Conservation (phyloP, 2,329 filamentous ascomycete genomes). For the Ophiostoma angusticollis region DNA sequence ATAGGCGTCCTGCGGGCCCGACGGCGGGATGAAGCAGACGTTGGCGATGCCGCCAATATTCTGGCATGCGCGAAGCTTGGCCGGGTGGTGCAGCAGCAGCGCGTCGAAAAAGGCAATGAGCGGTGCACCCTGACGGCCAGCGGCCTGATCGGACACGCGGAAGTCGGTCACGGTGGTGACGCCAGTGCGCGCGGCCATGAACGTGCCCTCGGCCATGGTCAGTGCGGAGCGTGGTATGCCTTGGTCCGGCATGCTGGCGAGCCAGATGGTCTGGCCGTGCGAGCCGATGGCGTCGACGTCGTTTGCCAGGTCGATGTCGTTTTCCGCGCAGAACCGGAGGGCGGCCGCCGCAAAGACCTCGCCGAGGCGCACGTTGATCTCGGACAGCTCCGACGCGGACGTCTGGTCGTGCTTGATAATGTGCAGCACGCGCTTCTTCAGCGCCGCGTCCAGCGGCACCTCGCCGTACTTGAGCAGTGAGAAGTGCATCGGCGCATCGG, state of each 20-base stretch:
- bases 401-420: conserved; percentile 43
- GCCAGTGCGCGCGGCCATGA: conserved; percentile 41
- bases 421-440: conserved; percentile 44
- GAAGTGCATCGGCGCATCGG: conserved; percentile 40
- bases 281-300: conserved; percentile 43
- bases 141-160: conserved; percentile 41
- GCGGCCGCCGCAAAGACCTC: conserved; percentile 42
- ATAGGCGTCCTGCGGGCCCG: conserved; percentile 27
- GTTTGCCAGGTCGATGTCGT: conserved; percentile 28
- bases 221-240: conserved; percentile 34
- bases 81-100: conserved; percentile 41
- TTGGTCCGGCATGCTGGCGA: conserved; percentile 37
- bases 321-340: conserved; percentile 32
- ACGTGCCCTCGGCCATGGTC: conserved; percentile 44
- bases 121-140: conserved; percentile 41
- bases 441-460: conserved; percentile 35
- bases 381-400: conserved; percentile 38
- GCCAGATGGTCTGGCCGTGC: conserved; percentile 47
- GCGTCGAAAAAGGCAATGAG: conserved; percentile 46
- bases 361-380: conserved; percentile 44
- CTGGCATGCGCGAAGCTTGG: conserved; percentile 44
- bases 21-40: conserved; percentile 45
- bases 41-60: conserved; percentile 51
- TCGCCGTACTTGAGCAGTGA: conserved; percentile 45
- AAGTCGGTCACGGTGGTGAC: conserved; percentile 48